Conservation (phyloP, 495 filamentous ascomycete genomes). For the Penicillium cataractarum region DNA sequence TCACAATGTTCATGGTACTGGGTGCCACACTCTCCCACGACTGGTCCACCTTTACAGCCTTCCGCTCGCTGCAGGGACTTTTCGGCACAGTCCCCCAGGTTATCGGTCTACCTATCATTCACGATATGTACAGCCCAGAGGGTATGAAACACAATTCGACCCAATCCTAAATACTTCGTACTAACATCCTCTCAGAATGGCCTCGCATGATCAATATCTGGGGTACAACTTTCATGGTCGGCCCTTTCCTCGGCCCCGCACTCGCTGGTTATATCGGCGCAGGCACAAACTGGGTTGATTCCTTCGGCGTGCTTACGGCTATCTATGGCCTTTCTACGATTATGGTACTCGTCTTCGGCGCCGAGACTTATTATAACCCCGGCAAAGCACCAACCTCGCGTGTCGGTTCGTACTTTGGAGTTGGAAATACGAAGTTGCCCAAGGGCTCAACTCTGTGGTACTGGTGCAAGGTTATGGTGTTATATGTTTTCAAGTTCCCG, state of each 20-base stretch:
- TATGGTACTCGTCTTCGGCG: constrained; percentile 48
- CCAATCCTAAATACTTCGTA: not conserved
- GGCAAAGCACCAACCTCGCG: constrained; percentile 19
- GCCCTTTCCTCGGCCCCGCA: constrained; percentile 51
- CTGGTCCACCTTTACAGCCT: constrained; percentile 51
- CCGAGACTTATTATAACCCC: constrained; percentile 52
- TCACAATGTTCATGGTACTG: constrained; percentile 50
- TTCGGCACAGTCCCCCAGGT: constrained; percentile 51
- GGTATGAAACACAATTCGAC: constrained; percentile 17
- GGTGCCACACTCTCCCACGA: constrained; percentile 48
- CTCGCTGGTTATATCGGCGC: constrained; percentile 45
- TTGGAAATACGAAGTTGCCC: constrained; percentile 45
- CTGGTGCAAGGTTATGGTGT: constrained; percentile 30
- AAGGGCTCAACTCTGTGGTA: constrained; percentile 27
- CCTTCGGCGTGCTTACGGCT: constrained; percentile 50
- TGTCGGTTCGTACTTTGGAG: constrained; percentile 50
- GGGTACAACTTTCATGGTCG: constrained; percentile 50
- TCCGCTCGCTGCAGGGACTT: constrained; percentile 57
- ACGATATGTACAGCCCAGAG: constrained; percentile 51
- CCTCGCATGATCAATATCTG: constrained; percentile 55
- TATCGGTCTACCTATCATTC: constrained; percentile 49
- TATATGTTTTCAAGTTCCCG: constrained; percentile 41
- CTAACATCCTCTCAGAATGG: constrained; percentile 34
- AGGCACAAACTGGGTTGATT: constrained; percentile 43
- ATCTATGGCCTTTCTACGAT: constrained; percentile 48